phyloP scores from a whole-genome alignment of 2,329 filamentous ascomycete genomes.

The Emmonsiellopsis sp. region DNA sequence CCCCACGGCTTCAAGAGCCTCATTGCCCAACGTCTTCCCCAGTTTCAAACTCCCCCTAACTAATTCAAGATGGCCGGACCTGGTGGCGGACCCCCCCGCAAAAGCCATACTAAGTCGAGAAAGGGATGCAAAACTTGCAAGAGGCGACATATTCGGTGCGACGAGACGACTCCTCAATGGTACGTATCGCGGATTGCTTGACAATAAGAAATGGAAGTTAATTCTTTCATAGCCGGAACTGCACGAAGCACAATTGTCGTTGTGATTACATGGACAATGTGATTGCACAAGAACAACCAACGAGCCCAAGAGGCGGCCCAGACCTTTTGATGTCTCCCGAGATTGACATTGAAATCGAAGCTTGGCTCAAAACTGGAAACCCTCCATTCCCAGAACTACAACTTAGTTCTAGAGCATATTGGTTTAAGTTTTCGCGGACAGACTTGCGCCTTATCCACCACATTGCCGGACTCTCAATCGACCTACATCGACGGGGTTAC shows the following conservation, averaged over 20 bases:
- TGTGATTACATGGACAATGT: conserved; percentile 94
- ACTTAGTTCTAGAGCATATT: conserved; percentile 65
- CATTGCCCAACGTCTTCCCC: not conserved
- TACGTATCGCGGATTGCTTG: conserved; percentile 35
- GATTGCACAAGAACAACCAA: conserved; percentile 41
- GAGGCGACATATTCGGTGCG: conserved; percentile 91
- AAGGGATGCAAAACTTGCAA: conserved; percentile 99
- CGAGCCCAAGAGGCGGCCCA: conserved; percentile 41
- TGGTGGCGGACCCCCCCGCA: conserved; percentile 81
- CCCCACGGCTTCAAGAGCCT: not conserved
- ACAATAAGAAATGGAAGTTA: conserved; percentile 6
- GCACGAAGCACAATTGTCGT: conserved; percentile 96
- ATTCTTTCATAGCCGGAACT: conserved; percentile 64
- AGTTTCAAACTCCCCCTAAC: not conserved
- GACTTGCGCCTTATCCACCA: conserved; percentile 88
- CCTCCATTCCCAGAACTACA: conserved; percentile 79
- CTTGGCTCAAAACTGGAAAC: conserved; percentile 74
- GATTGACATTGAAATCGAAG: conserved; percentile 69
- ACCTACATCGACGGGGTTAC: conserved; percentile 67
- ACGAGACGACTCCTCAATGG: conserved; percentile 98
- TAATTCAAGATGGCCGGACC: conserved; percentile 68
- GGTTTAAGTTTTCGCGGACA: conserved; percentile 62
- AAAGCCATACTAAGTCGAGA: conserved; percentile 95
- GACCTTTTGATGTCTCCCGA: conserved; percentile 78
- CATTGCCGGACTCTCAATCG: conserved; percentile 73